A percentile compares a stretch with the other conserved stretches of the same genome.
These are phyloP conservation scores for Massariosphaeria phaeospora DNA, from an alignment of 495 filamentous ascomycete genomes.

Conservation along the genomic window DNA sequence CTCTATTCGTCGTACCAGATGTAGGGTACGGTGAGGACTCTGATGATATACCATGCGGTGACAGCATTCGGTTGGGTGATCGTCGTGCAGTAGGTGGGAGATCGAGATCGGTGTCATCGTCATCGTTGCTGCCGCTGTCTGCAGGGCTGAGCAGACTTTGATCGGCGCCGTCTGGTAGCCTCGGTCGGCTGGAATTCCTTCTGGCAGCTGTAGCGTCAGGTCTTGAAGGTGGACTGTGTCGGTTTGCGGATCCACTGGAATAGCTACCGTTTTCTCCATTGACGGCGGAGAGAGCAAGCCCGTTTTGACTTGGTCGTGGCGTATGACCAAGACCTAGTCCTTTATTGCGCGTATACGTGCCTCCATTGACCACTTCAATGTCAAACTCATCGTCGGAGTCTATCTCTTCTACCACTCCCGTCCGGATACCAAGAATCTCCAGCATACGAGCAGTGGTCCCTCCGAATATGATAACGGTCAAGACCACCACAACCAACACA, in stretches of 20 bases:
- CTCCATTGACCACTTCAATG: constrained; percentile 75
- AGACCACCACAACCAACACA: constrained; percentile 90
- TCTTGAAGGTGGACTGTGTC: constrained; percentile 45
- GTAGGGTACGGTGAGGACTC: constrained; percentile 33
- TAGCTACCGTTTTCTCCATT: constrained; percentile 46
- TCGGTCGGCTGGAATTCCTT: constrained; percentile 44
- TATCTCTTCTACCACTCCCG: constrained; percentile 91
- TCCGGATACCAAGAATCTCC: constrained; percentile 89
- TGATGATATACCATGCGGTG: constrained; percentile 16
- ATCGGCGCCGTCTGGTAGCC: constrained; percentile 51
- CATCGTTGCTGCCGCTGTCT: constrained; percentile 57
- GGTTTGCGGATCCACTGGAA: constrained; percentile 49
- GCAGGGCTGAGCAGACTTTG: constrained; percentile 57
- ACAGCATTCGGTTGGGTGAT: constrained; percentile 30
- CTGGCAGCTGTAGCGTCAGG: constrained; percentile 48
- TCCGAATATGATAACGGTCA: constrained; percentile 97
- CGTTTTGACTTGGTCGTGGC: constrained; percentile 57
- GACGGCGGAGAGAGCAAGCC: constrained; percentile 49
- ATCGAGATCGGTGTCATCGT: constrained; percentile 53
- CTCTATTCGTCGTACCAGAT: constrained; percentile 31
- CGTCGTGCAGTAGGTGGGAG: constrained; percentile 42
- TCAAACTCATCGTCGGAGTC: constrained; percentile 98
- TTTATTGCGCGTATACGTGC: constrained; percentile 61
- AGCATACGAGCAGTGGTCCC: constrained; percentile 98
- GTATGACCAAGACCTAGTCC: constrained; percentile 66